Base-by-base conservation (phyloP, 352 stramenopile species). In the Phytopythium kandeliae region DNA sequence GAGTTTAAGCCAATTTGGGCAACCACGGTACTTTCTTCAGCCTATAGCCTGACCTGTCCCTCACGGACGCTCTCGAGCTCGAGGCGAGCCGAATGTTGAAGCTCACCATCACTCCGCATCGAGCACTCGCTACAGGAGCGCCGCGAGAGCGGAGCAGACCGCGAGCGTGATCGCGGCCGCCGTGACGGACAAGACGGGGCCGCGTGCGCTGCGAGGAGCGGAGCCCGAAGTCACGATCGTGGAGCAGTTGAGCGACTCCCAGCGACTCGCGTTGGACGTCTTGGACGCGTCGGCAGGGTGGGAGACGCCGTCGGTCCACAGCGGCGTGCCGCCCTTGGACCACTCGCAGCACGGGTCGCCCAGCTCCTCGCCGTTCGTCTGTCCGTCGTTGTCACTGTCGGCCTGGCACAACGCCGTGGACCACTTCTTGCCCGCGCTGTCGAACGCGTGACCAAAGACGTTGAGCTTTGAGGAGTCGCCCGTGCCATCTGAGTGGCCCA, bases 1-100 rank as follows among this genome's bases (percentile, higher is more conserved):
- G 82, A 92, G 82, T 92, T 92, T 92, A 92, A 92, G 82, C 82
- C 78, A 71, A 31, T 8, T 55, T 47, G 13, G 5, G 13, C 21
- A 42, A 24, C 22, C 26, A 16, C 12, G 5, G 28, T 22, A n/a
- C n/a, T 25, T 3, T 19, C 15, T 17, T 19, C 16, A 2, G 1
- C 30, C 13, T 51, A 41, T 26, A 38, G n/a, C n/a, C n/a, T 8
- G 0, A 12, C 3, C 24, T 22, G 13, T 12, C 10, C 4, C 19
- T 51, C 45, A 28, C 45, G 41, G 40, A 51, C 45, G 45, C 2
- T n/a, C n/a, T n/a, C n/a, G n/a, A n/a, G n/a, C n/a, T n/a, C n/a
- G n/a, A n/a, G n/a, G n/a, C n/a, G n/a, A n/a, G n/a, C n/a, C n/a
- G n/a, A n/a, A n/a, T n/a, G 36, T 50, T 50, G 44, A 50, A 50